phyloP scores from a whole-genome alignment of 225 moss, liverwort and hornwort genomes.

The Antitrichia curtipendula region DNA sequence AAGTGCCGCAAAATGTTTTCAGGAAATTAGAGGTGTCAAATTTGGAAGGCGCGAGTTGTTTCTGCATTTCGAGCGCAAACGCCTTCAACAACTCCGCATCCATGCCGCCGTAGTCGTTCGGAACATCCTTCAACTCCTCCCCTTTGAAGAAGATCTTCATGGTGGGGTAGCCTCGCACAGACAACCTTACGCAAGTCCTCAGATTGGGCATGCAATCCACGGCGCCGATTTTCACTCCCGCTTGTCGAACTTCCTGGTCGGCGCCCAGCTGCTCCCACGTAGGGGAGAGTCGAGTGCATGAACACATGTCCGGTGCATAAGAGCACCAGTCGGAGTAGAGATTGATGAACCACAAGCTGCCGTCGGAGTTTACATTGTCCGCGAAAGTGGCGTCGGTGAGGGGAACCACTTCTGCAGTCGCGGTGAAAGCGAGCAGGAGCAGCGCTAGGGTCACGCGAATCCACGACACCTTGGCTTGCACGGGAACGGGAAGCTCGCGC shows the following conservation, averaged over 20 bases:
- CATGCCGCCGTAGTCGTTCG: too few species aligned
- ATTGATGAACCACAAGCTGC: constrained; percentile 65
- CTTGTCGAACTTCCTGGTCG: constrained; percentile 30
- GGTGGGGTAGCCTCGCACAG: too few species aligned
- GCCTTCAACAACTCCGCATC: too few species aligned
- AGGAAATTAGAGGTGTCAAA: too few species aligned
- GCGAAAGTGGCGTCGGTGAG: constrained; percentile 50
- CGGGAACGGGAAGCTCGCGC: background rate
- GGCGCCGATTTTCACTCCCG: constrained; percentile 41
- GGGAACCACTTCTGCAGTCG: constrained; percentile 26
- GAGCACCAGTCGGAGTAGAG: constrained; percentile 57
- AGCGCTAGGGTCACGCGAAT: background rate
- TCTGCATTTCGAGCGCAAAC: too few species aligned
- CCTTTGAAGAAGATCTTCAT: background rate
- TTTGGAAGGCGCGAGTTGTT: too few species aligned
- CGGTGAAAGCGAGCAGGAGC: background rate
- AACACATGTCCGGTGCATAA: too few species aligned
- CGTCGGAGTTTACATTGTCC: constrained; percentile 54
- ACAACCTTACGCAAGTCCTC: too few species aligned
- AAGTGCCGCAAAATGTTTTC: too few species aligned
- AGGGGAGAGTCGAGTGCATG: background rate
- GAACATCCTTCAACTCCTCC: too few species aligned
- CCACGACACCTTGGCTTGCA: background rate
- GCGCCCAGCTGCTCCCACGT: constrained; percentile 52
- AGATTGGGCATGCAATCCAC: constrained; percentile 32